phyloP scores from a whole-genome alignment of 2,329 filamentous ascomycete species.

The Penicillium paneum region DNA sequence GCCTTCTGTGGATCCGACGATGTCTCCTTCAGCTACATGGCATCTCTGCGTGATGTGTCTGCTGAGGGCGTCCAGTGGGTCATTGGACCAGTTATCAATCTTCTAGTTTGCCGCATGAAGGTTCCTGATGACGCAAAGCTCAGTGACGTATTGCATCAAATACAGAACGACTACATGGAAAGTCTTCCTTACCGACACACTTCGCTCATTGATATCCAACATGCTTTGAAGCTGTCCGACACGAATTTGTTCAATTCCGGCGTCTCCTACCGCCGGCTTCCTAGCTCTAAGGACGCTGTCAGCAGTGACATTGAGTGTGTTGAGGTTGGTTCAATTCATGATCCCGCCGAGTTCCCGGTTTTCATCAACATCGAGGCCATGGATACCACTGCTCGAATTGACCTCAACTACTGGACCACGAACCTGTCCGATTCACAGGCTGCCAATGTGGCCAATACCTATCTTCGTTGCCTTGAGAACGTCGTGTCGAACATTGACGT shows the following conservation, averaged over 20 bases:
- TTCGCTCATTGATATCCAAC: conserved; percentile 48
- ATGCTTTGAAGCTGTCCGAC: conserved; percentile 40
- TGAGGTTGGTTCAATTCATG: conserved; percentile 42
- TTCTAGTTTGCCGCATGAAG: conserved; percentile 45
- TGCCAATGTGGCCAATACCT: conserved; percentile 37
- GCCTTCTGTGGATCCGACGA: conserved; percentile 66
- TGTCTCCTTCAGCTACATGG: conserved; percentile 52
- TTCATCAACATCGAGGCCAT: conserved; percentile 50
- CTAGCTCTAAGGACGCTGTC: conserved; percentile 24
- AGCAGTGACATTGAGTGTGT: conserved; percentile 36
- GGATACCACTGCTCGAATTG: conserved; percentile 39
- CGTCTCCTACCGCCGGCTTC: conserved; percentile 47
- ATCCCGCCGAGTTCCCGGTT: conserved; percentile 50
- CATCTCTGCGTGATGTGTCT: conserved; percentile 41
- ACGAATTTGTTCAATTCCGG: conserved; percentile 48
- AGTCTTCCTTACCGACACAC: conserved; percentile 45
- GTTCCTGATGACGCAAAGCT: conserved; percentile 34
- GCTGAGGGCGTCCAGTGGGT: conserved; percentile 42
- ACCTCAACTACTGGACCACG: conserved; percentile 44
- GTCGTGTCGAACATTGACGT: conserved; percentile 38
- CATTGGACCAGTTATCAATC: conserved; percentile 49
- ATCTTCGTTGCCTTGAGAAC: conserved; percentile 36
- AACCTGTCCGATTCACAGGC: conserved; percentile 40
- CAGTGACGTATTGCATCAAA: conserved; percentile 38
- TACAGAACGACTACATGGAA: conserved; percentile 49